Evolutionary conservation across 768 basidiomycete genomes (phyloP), one percentile per base, ranked within the genome.

Genomic region (Kwoniella newhampshirensis): DNA sequence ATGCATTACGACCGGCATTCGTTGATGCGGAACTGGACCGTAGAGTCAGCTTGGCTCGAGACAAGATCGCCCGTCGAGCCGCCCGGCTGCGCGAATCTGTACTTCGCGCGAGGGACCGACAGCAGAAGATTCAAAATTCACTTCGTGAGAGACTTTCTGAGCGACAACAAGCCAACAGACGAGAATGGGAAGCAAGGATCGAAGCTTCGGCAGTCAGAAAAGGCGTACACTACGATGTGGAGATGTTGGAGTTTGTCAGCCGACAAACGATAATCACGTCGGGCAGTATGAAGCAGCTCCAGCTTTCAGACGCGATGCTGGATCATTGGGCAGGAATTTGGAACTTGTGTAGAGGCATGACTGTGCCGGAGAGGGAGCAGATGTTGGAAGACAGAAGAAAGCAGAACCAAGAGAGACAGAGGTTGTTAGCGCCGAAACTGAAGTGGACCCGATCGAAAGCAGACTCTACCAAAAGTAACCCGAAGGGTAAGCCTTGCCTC

Each of bases 171-270:
- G 30, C n/a, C n/a, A 35, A 51, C 7, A 57, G 51, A 41, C 15
- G n/a, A 28, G 57, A 53, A 18, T 73, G 71, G 71, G 61, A 64
- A 40, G 47, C 45, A 9, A 32, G 49, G 23, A 60, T 73, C 41
- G 18, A 30, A 25, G 28, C 52, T 2, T 35, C 64, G 3, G 53
- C 60, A 6, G 35, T 42, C 12, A 39, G 41, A 17, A 44, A 46
- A 7, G 53, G 48, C 1, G 39, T 59, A 7, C n/a, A 25, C 0
- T 69, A 28, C 26, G 43, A 26, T 6, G 25, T 37, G 9, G 62
- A 60, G 9, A 30, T 72, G 35, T 17, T 62, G 17, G 48, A 46
- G 5, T 72, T 59, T 45, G 60, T 69, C 36, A 54, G 57, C 21
- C 37, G 46, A 15, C 60, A 67, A 27, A 59, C 59, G 4, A 27